phyloP scores from a whole-genome alignment of 140 eudicot genomes.

The Cichorium intybus region DNA sequence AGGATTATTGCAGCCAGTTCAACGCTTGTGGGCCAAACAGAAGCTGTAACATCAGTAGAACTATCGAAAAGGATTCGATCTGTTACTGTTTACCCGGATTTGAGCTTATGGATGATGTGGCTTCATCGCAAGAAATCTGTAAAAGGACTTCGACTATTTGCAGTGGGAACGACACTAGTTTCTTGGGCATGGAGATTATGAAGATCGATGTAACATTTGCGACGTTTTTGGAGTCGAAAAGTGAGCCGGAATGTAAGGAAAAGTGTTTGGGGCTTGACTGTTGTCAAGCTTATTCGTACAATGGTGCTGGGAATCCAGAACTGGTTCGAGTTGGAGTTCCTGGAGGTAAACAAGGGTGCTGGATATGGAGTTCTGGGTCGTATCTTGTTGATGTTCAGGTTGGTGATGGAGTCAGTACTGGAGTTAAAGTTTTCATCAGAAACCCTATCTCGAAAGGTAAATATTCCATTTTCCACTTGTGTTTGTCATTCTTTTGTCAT shows the following conservation, averaged over 20 bases:
- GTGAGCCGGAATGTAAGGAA: conserved; percentile 34
- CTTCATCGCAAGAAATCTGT: conserved; percentile 27
- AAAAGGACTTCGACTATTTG: conserved; percentile 17
- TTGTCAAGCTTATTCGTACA: conserved; percentile 46
- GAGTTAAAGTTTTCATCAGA: conserved; percentile 27
- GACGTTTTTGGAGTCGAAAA: conserved; percentile 17
- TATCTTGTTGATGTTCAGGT: conserved; percentile 34
- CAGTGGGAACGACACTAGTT: conserved; percentile 24
- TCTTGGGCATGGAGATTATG: conserved; percentile 29
- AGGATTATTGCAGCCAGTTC: conserved; percentile 32
- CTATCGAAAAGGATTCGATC: not conserved
- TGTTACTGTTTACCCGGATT: conserved; percentile 61
- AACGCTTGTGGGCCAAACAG: conserved; percentile 44
- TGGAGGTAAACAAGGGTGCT: conserved; percentile 36
- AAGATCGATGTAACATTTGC: conserved; percentile 27
- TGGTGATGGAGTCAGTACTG: conserved; percentile 28
- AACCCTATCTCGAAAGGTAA: conserved; percentile 32
- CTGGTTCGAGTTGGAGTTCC: conserved; percentile 27
- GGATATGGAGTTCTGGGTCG: conserved; percentile 43
- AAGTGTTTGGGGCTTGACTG: conserved; percentile 38
- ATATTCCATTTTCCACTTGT: not conserved
- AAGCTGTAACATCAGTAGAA: conserved; percentile 23
- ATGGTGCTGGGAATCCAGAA: conserved; percentile 13
- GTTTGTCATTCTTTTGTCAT: too few relatives aligned
- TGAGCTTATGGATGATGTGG: conserved; percentile 9